Conservation (phyloP, 805 yeast species). For the Candida manassasensis region DNA sequence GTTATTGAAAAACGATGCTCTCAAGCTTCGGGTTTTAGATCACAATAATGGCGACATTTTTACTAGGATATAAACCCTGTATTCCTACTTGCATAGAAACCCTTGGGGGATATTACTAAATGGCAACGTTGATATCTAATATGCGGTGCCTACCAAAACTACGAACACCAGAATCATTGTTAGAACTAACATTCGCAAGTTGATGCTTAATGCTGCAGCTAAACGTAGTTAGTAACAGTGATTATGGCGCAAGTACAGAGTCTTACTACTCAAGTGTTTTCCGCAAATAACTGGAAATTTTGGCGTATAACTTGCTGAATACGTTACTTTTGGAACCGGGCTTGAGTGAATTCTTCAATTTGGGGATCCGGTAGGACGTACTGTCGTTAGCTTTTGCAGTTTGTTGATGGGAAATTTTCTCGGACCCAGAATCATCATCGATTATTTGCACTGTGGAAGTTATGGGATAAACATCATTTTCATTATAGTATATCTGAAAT, state of each 20-base stretch:
- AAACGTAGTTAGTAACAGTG: constrained; percentile 4
- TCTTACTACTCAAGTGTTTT: neutral
- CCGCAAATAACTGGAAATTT: neutral
- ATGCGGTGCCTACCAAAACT: neutral
- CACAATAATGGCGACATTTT: neutral
- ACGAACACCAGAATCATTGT: neutral
- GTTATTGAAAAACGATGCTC: neutral
- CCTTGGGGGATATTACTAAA: too few relatives aligned
- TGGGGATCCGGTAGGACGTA: constrained; percentile 1
- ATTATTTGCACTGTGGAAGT: constrained; percentile 16
- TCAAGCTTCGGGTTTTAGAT: constrained; percentile 1
- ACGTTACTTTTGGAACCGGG: neutral
- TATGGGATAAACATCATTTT: constrained; percentile 35
- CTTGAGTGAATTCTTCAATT: neutral
- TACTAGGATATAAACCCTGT: too few relatives aligned
- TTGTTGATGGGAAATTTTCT: too few relatives aligned
- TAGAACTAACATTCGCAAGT: neutral
- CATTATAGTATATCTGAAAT: constrained; percentile 37
- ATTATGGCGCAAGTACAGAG: constrained; percentile 1
- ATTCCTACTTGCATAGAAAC: too few relatives aligned
- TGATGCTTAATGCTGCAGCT: neutral
- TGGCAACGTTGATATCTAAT: too few relatives aligned
- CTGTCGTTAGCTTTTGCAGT: constrained; percentile 1
- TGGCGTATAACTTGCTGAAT: neutral
- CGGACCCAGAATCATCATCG: constrained; percentile 3